phyloP scores from a whole-genome alignment of 164 flowering plant species.

The Pachysandra terminalis region DNA sequence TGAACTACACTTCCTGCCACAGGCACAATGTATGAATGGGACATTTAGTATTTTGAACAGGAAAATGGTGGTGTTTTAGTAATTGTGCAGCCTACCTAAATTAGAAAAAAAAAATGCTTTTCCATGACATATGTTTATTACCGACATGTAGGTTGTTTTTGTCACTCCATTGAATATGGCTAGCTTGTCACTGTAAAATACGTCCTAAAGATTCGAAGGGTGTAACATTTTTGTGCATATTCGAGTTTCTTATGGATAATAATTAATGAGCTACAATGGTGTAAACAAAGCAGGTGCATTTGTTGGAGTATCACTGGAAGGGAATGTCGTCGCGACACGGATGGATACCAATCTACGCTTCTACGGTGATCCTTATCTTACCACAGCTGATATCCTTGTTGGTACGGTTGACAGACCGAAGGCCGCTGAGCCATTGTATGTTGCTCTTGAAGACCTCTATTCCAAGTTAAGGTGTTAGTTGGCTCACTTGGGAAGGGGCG shows the following conservation, averaged over 20 bases:
- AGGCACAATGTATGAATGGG: too few relatives aligned
- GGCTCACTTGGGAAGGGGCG: background rate
- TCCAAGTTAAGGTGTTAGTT: slow-evolving; percentile 16
- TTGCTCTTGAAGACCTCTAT: slow-evolving; percentile 58
- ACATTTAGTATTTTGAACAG: too few relatives aligned
- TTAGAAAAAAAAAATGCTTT: too few relatives aligned
- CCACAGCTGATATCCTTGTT: slow-evolving; percentile 76
- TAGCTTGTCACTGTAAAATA: background rate
- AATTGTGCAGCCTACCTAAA: too few relatives aligned
- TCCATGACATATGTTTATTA: too few relatives aligned
- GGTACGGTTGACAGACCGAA: slow-evolving; percentile 84
- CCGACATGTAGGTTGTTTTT: too few relatives aligned
- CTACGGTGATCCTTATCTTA: slow-evolving; percentile 93
- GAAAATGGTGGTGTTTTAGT: too few relatives aligned
- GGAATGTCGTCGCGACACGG: slow-evolving; percentile 82
- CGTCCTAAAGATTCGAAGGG: background rate
- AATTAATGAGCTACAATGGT: background rate
- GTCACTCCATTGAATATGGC: background rate
- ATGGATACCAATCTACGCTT: slow-evolving; percentile 81
- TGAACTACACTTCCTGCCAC: too few relatives aligned
- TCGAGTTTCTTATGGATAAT: background rate
- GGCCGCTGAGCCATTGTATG: slow-evolving; percentile 81
- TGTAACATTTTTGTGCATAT: background rate
- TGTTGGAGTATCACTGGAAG: slow-evolving; percentile 90
- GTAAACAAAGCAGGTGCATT: slow-evolving; percentile 66